Evolutionary conservation across 345 rosid genomes (phyloP).

Genomic region (Litchi chinensis): DNA sequence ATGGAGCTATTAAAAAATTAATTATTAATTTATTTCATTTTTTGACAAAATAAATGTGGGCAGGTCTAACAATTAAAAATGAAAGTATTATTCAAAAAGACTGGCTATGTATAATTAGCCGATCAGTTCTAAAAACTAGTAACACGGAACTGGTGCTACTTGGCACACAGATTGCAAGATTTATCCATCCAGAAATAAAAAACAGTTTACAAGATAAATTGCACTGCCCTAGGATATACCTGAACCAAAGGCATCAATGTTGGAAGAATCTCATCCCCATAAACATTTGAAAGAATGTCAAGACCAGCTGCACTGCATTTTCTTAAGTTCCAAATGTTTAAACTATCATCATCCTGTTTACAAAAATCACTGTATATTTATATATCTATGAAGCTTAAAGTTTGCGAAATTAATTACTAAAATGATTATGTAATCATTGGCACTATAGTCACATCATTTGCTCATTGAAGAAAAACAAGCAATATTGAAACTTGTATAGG

Average conservation of each 20-base stretch:
- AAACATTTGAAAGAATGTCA: constrained; percentile 81
- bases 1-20: no score
- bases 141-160: background rate
- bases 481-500: background rate
- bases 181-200: constrained; percentile 4
- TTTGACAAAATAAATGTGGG: no score
- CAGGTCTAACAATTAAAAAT: no score
- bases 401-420: background rate
- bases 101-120: background rate
- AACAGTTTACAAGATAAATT: constrained; percentile 8
- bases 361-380: background rate
- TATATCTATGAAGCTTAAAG: constrained; percentile 1
- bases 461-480: background rate
- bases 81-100: background rate
- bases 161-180: background rate
- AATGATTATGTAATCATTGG: background rate
- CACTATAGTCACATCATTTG: background rate
- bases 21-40: no score
- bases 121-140: background rate
- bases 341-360: constrained; percentile 78
- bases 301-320: constrained; percentile 99
- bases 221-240: constrained; percentile 37
- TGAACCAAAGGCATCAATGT: constrained; percentile 81
- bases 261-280: constrained; percentile 97
- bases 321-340: constrained; percentile 84